phyloP scores from a whole-genome alignment of 352 stramenopile genomes.

The Stephanocyclus meneghinianus region DNA sequence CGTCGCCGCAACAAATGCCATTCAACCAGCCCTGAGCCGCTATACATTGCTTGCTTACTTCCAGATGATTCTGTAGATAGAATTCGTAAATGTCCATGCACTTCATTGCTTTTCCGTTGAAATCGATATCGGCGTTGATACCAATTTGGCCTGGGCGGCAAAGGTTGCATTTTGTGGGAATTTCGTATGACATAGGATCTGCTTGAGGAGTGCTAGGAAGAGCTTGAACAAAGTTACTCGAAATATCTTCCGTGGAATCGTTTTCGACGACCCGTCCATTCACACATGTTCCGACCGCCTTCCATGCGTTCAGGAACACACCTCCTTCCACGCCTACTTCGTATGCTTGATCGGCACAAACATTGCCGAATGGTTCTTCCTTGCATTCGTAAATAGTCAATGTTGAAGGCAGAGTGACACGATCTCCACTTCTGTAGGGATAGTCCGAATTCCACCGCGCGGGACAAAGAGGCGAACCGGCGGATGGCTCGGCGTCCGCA shows the following conservation, averaged over 20 bases:
- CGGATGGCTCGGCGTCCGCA: background rate
- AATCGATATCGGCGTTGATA: background rate
- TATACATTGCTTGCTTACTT: background rate
- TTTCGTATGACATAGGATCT: background rate
- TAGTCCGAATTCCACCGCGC: background rate
- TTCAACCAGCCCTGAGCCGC: background rate
- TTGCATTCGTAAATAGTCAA: conserved; percentile 17
- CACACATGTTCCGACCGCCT: conserved; percentile 8
- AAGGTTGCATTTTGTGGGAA: background rate
- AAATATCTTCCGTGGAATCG: background rate
- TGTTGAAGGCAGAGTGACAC: conserved; percentile 9
- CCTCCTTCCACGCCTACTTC: conserved; percentile 4
- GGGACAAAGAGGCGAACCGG: conserved; percentile 2
- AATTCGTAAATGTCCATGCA: conserved; percentile 12
- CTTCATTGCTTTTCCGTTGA: background rate
- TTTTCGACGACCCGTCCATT: conserved; percentile 4
- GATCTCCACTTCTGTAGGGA: background rate
- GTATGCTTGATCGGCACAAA: background rate
- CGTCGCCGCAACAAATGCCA: conserved; percentile 8
- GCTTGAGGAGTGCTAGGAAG: background rate
- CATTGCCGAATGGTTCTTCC: background rate
- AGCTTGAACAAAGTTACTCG: background rate
- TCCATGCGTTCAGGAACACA: conserved; percentile 16
- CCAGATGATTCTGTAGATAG: background rate
- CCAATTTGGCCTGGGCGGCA: conserved; percentile 5